phyloP scores from a whole-genome alignment of 2,329 filamentous ascomycete genomes.

The Mariannaea elegans region DNA sequence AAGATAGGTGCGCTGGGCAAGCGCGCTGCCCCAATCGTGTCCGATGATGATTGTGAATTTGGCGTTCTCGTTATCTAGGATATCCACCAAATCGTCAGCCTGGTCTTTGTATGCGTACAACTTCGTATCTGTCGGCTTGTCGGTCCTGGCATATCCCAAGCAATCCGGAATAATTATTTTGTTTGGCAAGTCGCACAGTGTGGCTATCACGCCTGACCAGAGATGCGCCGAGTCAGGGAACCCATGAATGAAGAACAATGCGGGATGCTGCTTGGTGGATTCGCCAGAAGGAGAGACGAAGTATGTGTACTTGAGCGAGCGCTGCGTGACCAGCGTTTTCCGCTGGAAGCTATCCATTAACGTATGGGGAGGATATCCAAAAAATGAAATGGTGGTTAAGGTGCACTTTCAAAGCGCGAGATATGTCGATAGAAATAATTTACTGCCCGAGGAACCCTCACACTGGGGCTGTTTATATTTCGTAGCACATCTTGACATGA shows the following conservation, averaged over 20 bases:
- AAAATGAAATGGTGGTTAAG: background rate
- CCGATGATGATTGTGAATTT: conserved; percentile 12
- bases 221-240: conserved; percentile 24
- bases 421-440: background rate
- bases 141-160: conserved; percentile 19
- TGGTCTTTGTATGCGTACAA: conserved; percentile 20
- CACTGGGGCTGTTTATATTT: too few species aligned
- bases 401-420: background rate
- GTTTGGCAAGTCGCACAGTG: conserved; percentile 9
- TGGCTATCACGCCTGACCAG: conserved; percentile 10
- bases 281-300: background rate
- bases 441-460: background rate
- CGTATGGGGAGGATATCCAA: too few species aligned
- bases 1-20: conserved; percentile 16
- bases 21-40: conserved; percentile 22
- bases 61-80: conserved; percentile 1
- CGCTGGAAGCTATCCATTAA: conserved; percentile 2
- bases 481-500: too few species aligned
- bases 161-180: conserved; percentile 22
- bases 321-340: background rate
- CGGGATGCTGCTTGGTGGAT: conserved; percentile 2
- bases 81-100: conserved; percentile 19
- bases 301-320: conserved; percentile 15
- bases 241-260: conserved; percentile 23
- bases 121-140: conserved; percentile 9